A percentile compares a stretch with the other conserved stretches of the same genome.
These are phyloP conservation scores for Irpex sp. DNA, from an alignment of 1,284 basidiomycete species.

Conservation along the genomic window DNA sequence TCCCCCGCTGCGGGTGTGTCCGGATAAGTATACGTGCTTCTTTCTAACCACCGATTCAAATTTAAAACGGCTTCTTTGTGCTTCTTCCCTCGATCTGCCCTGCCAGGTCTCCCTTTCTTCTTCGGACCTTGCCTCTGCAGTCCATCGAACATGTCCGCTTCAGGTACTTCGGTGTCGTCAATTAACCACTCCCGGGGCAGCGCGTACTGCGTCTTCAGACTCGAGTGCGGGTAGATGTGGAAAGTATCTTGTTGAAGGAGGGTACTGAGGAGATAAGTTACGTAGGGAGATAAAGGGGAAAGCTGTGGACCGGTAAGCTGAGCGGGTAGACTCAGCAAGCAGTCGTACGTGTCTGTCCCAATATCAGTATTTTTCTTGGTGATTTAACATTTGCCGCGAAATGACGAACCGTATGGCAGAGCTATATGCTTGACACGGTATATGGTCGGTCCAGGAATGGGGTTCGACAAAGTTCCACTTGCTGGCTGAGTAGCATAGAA, in stretches of 20 bases:
- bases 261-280: slow-evolving; percentile 41
- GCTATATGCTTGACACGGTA: slow-evolving; percentile 44
- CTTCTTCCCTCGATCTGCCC: slow-evolving; percentile 53
- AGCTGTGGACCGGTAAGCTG: slow-evolving; percentile 35
- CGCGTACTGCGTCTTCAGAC: slow-evolving; percentile 52
- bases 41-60: slow-evolving; percentile 51
- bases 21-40: slow-evolving; percentile 28
- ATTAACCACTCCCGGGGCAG: slow-evolving; percentile 64
- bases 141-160: slow-evolving; percentile 8
- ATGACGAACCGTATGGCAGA: slow-evolving; percentile 51
- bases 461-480: slow-evolving; percentile 36
- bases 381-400: not conserved
- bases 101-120: slow-evolving; percentile 67
- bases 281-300: slow-evolving; percentile 44
- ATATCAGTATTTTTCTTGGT: slow-evolving; percentile 2
- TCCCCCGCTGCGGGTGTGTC: slow-evolving; percentile 8
- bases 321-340: slow-evolving; percentile 43
- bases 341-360: slow-evolving; percentile 47
- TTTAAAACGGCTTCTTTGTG: slow-evolving; percentile 45
- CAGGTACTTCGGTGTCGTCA: slow-evolving; percentile 32
- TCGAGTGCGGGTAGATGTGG: slow-evolving; percentile 52
- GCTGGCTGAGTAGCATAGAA: slow-evolving; percentile 59
- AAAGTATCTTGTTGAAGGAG: slow-evolving; percentile 50
- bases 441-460: slow-evolving; percentile 35
- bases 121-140: slow-evolving; percentile 28